These are phyloP conservation scores for Physcomitrellopsis africana DNA, from an alignment of 225 moss, liverwort and hornwort genomes.

Conservation along the genomic window DNA sequence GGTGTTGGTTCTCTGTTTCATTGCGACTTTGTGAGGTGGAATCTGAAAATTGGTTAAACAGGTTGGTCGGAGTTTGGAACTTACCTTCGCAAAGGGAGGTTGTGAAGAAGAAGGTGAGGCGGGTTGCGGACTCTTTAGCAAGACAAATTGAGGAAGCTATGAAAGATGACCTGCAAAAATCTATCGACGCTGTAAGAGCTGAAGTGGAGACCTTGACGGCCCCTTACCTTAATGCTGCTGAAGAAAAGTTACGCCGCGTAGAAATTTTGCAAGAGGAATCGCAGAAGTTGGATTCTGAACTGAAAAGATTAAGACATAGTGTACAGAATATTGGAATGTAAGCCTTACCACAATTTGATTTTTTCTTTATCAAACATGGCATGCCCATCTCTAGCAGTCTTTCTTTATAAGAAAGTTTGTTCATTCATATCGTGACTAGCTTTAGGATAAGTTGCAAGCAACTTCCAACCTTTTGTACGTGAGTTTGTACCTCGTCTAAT, in stretches of 20 bases:
- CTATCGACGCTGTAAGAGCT: constrained; percentile 54
- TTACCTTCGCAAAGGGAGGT: constrained; percentile 76
- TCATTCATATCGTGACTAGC: background rate
- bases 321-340: constrained; percentile 85
- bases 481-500: constrained; percentile 35
- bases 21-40: constrained; percentile 5
- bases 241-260: constrained; percentile 56
- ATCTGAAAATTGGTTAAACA: constrained; percentile 37
- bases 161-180: constrained; percentile 71
- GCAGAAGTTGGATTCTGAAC: constrained; percentile 57
- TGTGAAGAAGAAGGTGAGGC: constrained; percentile 82
- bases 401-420: background rate
- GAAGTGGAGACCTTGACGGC: constrained; percentile 68
- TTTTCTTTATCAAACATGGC: background rate
- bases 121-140: constrained; percentile 75
- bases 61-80: constrained; percentile 82
- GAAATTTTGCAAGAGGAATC: constrained; percentile 62
- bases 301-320: constrained; percentile 69
- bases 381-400: background rate
- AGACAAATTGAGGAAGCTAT: constrained; percentile 75
- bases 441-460: background rate
- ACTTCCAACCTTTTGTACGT: constrained; percentile 18
- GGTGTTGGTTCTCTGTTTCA: background rate
- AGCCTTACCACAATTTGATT: constrained; percentile 13
- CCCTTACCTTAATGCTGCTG: constrained; percentile 63